Evolutionary conservation across 2,329 filamentous ascomycete species (phyloP).

Genomic region (Penicillium aurantiogriseum): DNA sequence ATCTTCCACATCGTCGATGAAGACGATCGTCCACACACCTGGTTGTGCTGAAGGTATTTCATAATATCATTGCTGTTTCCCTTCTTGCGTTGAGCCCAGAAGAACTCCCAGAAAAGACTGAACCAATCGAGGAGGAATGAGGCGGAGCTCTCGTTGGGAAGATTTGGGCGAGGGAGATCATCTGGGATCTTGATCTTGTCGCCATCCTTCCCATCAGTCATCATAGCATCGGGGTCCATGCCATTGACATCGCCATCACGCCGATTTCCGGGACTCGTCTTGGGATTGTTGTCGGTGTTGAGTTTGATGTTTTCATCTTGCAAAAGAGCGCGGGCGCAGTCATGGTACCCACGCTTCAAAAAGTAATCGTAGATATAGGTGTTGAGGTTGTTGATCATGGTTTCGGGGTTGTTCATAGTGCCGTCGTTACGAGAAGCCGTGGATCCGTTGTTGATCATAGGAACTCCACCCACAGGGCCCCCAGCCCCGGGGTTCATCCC

Average conservation of each 20-base stretch:
- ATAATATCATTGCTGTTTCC: constrained; percentile 62
- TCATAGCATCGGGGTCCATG: constrained; percentile 71
- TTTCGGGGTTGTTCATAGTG: constrained; percentile 40
- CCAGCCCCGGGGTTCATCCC: constrained; percentile 56
- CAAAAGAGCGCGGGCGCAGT: constrained; percentile 74
- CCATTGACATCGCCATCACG: constrained; percentile 71
- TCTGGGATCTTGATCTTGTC: constrained; percentile 70
- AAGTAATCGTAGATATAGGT: constrained; percentile 74
- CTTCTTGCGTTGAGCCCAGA: constrained; percentile 74
- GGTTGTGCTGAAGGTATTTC: constrained; percentile 77
- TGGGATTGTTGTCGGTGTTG: constrained; percentile 56
- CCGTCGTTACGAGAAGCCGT: constrained; percentile 44
- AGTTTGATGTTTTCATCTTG: constrained; percentile 60
- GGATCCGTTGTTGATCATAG: constrained; percentile 55
- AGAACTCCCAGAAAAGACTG: constrained; percentile 95
- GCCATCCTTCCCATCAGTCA: constrained; percentile 78
- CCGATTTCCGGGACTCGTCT: constrained; percentile 67
- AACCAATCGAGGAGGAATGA: constrained; percentile 98
- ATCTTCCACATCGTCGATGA: constrained; percentile 5
- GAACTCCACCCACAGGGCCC: constrained; percentile 57
- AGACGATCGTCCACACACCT: constrained; percentile 55
- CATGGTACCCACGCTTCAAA: constrained; percentile 77
- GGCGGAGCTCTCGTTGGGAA: constrained; percentile 62
- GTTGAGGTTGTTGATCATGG: constrained; percentile 51
- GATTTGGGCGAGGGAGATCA: constrained; percentile 65